These are phyloP conservation scores for Rickenella mellea DNA, from an alignment of 768 basidiomycete genomes.

Conservation along the genomic window DNA sequence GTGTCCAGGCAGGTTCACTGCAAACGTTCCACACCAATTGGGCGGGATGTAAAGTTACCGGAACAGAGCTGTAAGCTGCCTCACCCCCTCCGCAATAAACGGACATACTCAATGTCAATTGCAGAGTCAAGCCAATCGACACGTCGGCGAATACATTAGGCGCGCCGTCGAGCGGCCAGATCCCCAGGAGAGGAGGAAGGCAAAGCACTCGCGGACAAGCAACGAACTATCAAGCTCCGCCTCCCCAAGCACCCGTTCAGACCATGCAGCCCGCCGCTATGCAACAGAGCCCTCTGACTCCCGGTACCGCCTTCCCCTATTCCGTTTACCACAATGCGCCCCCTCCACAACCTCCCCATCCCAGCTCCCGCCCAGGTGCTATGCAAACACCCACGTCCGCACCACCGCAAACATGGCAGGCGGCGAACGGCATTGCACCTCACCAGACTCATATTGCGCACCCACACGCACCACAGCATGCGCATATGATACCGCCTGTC, in stretches of 20 bases:
- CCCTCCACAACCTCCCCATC: conserved; percentile 30
- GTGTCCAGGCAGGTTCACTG: conserved; percentile 56
- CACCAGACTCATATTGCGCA: conserved; percentile 53
- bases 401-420: conserved; percentile 59
- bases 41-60: conserved; percentile 75
- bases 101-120: no score
- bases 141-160: no score
- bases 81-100: conserved; percentile 10
- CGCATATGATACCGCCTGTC: conserved; percentile 13
- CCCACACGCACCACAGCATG: conserved; percentile 25
- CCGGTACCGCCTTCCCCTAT: no score
- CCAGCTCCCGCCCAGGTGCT: conserved; percentile 20
- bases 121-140: no score
- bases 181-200: no score
- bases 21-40: conserved; percentile 72
- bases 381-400: conserved; percentile 38
- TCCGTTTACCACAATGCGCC: no score
- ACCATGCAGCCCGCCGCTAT: conserved; percentile 18
- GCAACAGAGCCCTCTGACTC: conserved; percentile 20
- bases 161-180: no score
- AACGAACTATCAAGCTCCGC: conserved; percentile 14
- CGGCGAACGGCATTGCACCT: conserved; percentile 49
- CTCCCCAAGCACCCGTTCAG: conserved; percentile 11
- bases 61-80: conserved; percentile 52
- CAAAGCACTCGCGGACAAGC: conserved; percentile 16